Evolutionary conservation across 495 filamentous ascomycete species (phyloP).

Genomic region (Entonaema liquescens): DNA sequence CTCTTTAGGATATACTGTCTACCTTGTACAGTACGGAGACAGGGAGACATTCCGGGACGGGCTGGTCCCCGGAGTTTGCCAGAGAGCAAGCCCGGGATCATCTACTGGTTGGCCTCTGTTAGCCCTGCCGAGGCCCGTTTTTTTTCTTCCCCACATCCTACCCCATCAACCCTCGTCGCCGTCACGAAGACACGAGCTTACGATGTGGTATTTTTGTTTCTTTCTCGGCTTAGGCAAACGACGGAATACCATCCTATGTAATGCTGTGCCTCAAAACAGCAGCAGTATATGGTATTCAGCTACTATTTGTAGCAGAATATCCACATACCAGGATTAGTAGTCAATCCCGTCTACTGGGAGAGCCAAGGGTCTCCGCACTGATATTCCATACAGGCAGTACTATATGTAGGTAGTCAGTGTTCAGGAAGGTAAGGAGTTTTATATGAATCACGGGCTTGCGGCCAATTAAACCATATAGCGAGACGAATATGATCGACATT

Average conservation of each 20-base stretch:
- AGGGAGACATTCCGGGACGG: background rate
- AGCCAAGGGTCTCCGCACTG: slow-evolving; percentile 14
- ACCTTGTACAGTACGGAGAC: slow-evolving; percentile 4
- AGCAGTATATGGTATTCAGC: background rate
- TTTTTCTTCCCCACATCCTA: slow-evolving; percentile 39
- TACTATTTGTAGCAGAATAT: background rate
- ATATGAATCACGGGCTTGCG: background rate
- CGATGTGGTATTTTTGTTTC: slow-evolving; percentile 12
- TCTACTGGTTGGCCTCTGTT: slow-evolving; percentile 5
- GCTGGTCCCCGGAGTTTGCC: slow-evolving; percentile 21
- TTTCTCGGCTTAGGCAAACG: slow-evolving; percentile 40
- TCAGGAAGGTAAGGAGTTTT: background rate
- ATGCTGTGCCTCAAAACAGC: slow-evolving; percentile 18
- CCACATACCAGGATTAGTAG: slow-evolving; percentile 22
- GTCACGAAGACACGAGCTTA: slow-evolving; percentile 26
- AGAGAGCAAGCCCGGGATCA: slow-evolving; percentile 1
- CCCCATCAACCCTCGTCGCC: slow-evolving; percentile 20
- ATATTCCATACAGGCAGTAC: slow-evolving; percentile 17
- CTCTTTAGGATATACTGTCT: background rate
- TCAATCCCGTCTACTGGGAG: slow-evolving; percentile 28
- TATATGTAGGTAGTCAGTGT: slow-evolving; percentile 4
- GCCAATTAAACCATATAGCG: slow-evolving; percentile 7
- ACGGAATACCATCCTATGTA: slow-evolving; percentile 17
- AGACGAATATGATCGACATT: slow-evolving; percentile 6
- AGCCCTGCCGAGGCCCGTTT: slow-evolving; percentile 24